Evolutionary conservation across 2,329 filamentous ascomycete genomes (phyloP).

Genomic region (Cladobotryum mycophilum): DNA sequence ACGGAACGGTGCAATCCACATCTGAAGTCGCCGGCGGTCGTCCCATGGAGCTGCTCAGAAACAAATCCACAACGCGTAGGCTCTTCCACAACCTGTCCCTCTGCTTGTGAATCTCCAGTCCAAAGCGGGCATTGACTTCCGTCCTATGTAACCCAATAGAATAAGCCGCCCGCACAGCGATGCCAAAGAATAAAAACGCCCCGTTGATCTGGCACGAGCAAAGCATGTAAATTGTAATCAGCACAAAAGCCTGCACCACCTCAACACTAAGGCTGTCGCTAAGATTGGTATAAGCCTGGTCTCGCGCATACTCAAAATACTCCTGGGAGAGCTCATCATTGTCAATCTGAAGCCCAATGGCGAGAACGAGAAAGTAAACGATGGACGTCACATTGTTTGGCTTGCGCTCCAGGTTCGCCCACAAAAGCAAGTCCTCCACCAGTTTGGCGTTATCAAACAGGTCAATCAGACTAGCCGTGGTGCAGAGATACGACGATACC

Average conservation of each 20-base stretch:
- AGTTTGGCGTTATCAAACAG: constrained; percentile 39
- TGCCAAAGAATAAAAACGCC: constrained; percentile 48
- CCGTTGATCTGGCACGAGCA: constrained; percentile 50
- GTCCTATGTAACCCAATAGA: constrained; percentile 48
- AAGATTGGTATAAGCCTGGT: constrained; percentile 38
- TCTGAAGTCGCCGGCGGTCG: constrained; percentile 48
- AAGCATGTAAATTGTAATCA: constrained; percentile 49
- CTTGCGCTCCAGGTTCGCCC: constrained; percentile 31
- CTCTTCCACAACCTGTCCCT: constrained; percentile 50
- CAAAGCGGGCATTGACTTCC: constrained; percentile 48
- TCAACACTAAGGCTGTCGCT: constrained; percentile 41
- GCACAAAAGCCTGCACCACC: constrained; percentile 44
- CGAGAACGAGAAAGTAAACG: constrained; percentile 44
- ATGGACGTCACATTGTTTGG: constrained; percentile 34
- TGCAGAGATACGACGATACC: constrained; percentile 31
- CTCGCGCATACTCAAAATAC: constrained; percentile 46
- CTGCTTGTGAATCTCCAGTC: constrained; percentile 34
- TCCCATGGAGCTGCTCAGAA: constrained; percentile 48
- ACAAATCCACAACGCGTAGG: constrained; percentile 45
- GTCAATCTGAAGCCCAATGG: constrained; percentile 40
- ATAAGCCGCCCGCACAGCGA: constrained; percentile 46
- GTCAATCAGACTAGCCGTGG: constrained; percentile 42
- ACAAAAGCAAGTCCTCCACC: constrained; percentile 33
- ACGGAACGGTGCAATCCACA: constrained; percentile 48
- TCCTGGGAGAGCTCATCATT: constrained; percentile 35